Evolutionary conservation across 768 basidiomycete species (phyloP).

Genomic region (Aureoboletus auriporus): DNA sequence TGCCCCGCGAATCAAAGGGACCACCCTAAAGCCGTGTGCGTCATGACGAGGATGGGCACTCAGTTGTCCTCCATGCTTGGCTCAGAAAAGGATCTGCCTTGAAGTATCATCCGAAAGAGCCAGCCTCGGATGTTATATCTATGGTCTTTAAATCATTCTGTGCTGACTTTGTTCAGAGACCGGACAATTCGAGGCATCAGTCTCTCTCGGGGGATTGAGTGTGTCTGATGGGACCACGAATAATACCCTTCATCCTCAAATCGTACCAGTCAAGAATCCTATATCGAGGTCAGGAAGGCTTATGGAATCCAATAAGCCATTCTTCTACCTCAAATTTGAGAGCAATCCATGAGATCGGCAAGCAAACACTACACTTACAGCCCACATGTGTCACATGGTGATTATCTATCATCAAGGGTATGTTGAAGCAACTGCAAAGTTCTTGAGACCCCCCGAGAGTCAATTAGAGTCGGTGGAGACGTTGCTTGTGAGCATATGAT

Average conservation of each 20-base stretch:
- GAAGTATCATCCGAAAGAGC: conserved; percentile 65
- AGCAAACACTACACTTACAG: conserved; percentile 85
- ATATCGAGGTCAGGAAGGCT: conserved; percentile 23
- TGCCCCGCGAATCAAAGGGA: no score
- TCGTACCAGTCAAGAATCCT: conserved; percentile 74
- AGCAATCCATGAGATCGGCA: conserved; percentile 86
- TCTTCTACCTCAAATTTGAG: conserved; percentile 91
- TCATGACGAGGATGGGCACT: no score
- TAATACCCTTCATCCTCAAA: conserved; percentile 79
- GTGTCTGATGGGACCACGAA: conserved; percentile 90
- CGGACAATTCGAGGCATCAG: conserved; percentile 80
- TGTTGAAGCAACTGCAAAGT: conserved; percentile 85
- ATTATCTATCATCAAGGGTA: conserved; percentile 95
- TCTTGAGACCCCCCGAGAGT: conserved; percentile 91
- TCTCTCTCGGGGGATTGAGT: conserved; percentile 81
- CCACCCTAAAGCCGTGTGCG: no score
- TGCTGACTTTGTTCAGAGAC: conserved; percentile 79
- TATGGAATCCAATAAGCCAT: conserved; percentile 44
- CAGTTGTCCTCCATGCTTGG: no score
- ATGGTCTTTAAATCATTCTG: conserved; percentile 84
- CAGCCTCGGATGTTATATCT: conserved; percentile 70
- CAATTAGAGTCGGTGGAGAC: conserved; percentile 96
- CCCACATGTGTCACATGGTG: conserved; percentile 93
- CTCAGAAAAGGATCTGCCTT: conserved; percentile 85
- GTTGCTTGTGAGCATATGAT: conserved; percentile 56